Base-by-base conservation (phyloP, 139 green algal species). In the Klebsormidium nitens region DNA sequence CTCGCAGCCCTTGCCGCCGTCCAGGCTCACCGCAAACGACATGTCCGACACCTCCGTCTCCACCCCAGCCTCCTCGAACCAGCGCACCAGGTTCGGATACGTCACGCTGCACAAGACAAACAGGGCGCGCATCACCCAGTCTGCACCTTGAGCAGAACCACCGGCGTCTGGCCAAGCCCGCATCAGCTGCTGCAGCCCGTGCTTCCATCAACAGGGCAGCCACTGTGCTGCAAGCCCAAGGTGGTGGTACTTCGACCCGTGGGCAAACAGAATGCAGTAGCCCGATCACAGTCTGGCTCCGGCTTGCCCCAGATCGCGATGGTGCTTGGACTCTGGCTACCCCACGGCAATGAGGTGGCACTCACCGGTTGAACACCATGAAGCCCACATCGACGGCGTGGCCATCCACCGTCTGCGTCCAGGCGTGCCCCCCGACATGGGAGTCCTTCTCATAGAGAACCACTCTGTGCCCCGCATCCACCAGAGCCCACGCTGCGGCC, bases 361-460 rank as follows among this genome's bases (percentile, higher is more conserved):
- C 11, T 19, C 63, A 78, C 71, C 63, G n/a, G 66, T 85, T 85
- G 63, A 82, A 82, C 38, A 85, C 79, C 83, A 97, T 95, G 67
- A 98, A 96, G 14, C 93, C 93, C 2, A 98, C 72, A 72, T 97
- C 91, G 0, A 96, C 87, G 0, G 87, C 83, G 40, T 81, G 86
- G 1, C 74, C 68, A 17, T 67, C 48, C 0, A 64, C 75, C 0
- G 75, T 83, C 39, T 79, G 48, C 1, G 93, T 97, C 26, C 93
- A 75, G 0, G 93, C 95, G 76, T 98, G 93, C 1, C 93, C 93
- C 32, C 93, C 93, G 35, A 84, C 87, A 39, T 32, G 66, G 6
- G 62, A 37, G 59, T 95, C 89, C 32, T 71, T 85, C 72, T 98
- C 93, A 60, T 88, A 95, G 29, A 98, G 74, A 5, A 86, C 93